Evolutionary conservation across 805 yeast species (phyloP).

Genomic region (Saturnispora dispora): DNA sequence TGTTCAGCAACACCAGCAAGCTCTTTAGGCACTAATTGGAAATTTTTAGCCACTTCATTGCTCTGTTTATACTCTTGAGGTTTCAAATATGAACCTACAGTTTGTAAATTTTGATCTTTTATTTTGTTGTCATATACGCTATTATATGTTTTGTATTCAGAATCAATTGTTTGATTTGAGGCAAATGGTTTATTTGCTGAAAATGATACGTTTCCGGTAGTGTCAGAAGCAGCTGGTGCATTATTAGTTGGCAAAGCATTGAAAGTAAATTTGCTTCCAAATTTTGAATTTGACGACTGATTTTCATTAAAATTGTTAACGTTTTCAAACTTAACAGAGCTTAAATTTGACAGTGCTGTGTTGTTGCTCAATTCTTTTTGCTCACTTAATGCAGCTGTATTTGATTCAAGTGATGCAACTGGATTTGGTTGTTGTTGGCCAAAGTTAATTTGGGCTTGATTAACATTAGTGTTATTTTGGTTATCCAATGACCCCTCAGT

Average conservation of each 20-base stretch:
- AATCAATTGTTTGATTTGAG: not conserved
- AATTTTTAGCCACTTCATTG: not conserved
- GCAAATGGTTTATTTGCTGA: not conserved
- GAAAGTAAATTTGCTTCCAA: not conserved
- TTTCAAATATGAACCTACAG: not conserved
- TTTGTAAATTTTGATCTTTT: not conserved
- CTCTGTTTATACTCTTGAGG: not conserved
- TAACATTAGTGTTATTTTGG: not conserved
- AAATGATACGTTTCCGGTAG: not conserved
- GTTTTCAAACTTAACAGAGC: not conserved
- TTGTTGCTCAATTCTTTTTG: not conserved
- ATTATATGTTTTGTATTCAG: not conserved
- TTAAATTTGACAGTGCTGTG: not conserved
- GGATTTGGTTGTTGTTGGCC: not conserved
- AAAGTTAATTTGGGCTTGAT: not conserved
- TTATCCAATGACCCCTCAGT: constrained; percentile 1
- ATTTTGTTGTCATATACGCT: not conserved
- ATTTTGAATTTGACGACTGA: not conserved
- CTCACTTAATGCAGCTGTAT: not conserved
- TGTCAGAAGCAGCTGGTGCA: not conserved
- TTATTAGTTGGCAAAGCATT: not conserved
- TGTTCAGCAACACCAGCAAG: not conserved
- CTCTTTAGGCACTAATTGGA: not conserved
- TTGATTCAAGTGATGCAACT: not conserved
- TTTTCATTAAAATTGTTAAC: not conserved